Evolutionary conservation across 805 yeast genomes (phyloP), one percentile per base, ranked within the genome.

Genomic region (Ogataea henricii): DNA sequence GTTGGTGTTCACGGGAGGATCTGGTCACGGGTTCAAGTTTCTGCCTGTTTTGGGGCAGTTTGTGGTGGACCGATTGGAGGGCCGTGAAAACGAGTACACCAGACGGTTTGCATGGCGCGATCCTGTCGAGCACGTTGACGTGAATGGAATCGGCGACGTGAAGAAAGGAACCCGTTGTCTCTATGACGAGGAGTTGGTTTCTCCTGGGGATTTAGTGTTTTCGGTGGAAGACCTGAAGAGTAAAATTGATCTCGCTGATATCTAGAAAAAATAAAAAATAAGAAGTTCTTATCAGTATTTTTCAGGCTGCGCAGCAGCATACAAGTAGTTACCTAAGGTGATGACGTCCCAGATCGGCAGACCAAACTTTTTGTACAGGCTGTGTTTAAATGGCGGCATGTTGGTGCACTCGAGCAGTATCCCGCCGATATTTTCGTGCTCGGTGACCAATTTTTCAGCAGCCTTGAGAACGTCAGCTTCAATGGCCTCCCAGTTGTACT

Each of bases 331-430:
- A 34, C 62, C 62, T 55, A 66, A 55, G 3, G 67, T 62, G 13
- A 62, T 49, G 12, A 55, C 62, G 49, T 64, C 68, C 53, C 59
- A 65, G 4, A 65, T 62, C 4, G 68, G 68, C 8, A 64, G 45
- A 2, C 62, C 63, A 5, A 60, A 54, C 22, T 52, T 58, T 22
- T 26, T 32, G 12, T 64, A 33, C 14, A 42, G 8, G 40, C 39
- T 33, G 32, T 18, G 37, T 16, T 44, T 53, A 26, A 52, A 58
- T 21, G 68, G 69, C 18, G 67, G 68, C 65, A 66, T 65, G 40
- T 65, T 65, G 6, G 67, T 61, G 47, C 70, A 64, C 45, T 64
- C 69, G 45, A 65, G 54, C 6, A 65, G 63, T 39, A 65, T 56
- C 1, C 58, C 67, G 9, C 64, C 60, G 16, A 65, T 54, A 9